Evolutionary conservation across 768 basidiomycete genomes (phyloP).

Genomic region (Termitomyces sp.): DNA sequence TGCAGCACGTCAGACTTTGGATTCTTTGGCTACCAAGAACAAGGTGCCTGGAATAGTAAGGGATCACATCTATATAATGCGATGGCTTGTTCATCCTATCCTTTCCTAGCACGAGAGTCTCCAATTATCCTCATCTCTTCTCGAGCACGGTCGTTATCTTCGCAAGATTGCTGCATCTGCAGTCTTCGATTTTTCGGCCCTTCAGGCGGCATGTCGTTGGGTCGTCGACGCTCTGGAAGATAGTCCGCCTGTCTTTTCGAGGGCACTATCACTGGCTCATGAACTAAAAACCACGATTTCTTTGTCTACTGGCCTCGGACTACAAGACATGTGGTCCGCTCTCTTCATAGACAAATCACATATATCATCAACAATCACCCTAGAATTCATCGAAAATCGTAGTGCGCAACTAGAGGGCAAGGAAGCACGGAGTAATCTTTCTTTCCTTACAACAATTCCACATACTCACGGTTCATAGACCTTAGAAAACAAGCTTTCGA

Average conservation of each 20-base stretch:
- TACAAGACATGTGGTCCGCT: slow-evolving; percentile 68
- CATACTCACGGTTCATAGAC: slow-evolving; percentile 18
- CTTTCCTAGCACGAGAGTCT: slow-evolving; percentile 24
- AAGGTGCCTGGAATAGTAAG: slow-evolving; percentile 22
- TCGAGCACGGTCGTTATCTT: slow-evolving; percentile 39
- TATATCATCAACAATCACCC: slow-evolving; percentile 3
- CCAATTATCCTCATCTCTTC: slow-evolving; percentile 29
- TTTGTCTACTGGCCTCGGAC: slow-evolving; percentile 67
- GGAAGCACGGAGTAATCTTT: slow-evolving; percentile 13
- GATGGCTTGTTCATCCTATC: background rate
- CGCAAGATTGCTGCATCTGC: slow-evolving; percentile 32
- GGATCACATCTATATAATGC: background rate
- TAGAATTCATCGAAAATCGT: slow-evolving; percentile 20
- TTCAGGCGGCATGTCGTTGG: slow-evolving; percentile 56
- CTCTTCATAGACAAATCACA: slow-evolving; percentile 30
- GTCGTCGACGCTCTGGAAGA: slow-evolving; percentile 39
- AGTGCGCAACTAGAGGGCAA: slow-evolving; percentile 17
- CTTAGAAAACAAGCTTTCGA: slow-evolving; percentile 39
- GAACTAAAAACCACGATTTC: slow-evolving; percentile 47
- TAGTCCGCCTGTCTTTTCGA: slow-evolving; percentile 28
- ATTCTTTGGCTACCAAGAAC: slow-evolving; percentile 7
- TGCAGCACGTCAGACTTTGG: slow-evolving; percentile 10
- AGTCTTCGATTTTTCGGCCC: slow-evolving; percentile 62
- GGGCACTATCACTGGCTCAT: slow-evolving; percentile 28
- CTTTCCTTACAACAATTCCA: background rate